Conservation (phyloP, 2,329 filamentous ascomycete species). For the Botrytis medusae region DNA sequence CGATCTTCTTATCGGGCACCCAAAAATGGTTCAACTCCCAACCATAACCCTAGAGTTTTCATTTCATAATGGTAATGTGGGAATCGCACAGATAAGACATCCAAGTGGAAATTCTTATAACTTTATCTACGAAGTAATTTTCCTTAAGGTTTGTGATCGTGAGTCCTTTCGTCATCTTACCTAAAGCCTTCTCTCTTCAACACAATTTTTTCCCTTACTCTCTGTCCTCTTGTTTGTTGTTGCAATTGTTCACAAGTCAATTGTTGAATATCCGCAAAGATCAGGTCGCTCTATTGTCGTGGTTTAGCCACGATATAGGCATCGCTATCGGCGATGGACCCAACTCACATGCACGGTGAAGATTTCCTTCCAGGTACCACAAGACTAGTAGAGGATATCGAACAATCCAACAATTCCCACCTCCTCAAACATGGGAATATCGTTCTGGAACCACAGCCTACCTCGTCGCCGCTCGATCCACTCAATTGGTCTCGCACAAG, state of each 20-base stretch:
- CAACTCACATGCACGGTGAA: constrained; percentile 20
- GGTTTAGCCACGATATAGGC: constrained; percentile 15
- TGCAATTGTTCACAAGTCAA: background rate
- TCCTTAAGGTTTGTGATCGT: background rate
- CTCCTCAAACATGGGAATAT: constrained; percentile 44
- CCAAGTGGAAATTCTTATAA: constrained; percentile 17
- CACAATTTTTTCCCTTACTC: background rate
- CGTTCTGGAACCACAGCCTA: constrained; percentile 54
- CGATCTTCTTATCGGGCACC: constrained; percentile 18
- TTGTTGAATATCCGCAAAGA: constrained; percentile 8
- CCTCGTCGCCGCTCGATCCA: constrained; percentile 52
- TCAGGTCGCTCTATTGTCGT: constrained; percentile 9
- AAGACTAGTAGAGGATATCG: constrained; percentile 30
- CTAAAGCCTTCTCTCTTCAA: background rate
- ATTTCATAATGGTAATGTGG: constrained; percentile 14
- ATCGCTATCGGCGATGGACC: constrained; percentile 19
- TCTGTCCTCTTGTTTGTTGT: background rate
- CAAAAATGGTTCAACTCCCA: background rate
- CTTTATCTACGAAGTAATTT: background rate
- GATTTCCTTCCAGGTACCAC: constrained; percentile 33
- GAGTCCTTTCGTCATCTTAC: background rate
- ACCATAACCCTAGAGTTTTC: constrained; percentile 5
- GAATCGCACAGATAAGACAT: constrained; percentile 6
- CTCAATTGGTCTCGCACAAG: constrained; percentile 51
- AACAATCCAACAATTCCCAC: constrained; percentile 26